A percentile compares a stretch with the other conserved stretches of the same genome.
Conservation (phyloP, 2,329 filamentous ascomycete species). For the Xylaria sp. region DNA sequence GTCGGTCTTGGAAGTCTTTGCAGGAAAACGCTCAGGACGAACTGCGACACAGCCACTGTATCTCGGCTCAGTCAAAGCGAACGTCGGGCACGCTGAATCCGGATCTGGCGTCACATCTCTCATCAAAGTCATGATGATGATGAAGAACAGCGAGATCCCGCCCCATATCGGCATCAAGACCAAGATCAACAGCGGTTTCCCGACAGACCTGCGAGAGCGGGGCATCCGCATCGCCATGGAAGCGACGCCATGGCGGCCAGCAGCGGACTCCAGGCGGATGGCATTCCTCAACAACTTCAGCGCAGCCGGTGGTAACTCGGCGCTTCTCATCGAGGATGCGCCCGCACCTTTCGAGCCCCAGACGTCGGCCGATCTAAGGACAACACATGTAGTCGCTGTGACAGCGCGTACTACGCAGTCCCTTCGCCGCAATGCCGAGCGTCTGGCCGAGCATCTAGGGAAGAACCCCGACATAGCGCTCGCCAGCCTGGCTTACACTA, state of each 20-base stretch:
- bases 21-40: constrained; percentile 48
- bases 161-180: constrained; percentile 54
- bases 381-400: constrained; percentile 58
- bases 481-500: constrained; percentile 56
- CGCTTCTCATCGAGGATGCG: constrained; percentile 34
- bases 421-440: constrained; percentile 42
- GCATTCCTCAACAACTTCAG: constrained; percentile 52
- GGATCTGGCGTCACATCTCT: constrained; percentile 46
- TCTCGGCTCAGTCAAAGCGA: constrained; percentile 55
- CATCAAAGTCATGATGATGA: constrained; percentile 52
- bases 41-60: constrained; percentile 47
- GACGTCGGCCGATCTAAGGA: constrained; percentile 27
- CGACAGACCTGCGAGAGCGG: constrained; percentile 34
- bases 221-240: constrained; percentile 48
- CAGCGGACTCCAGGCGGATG: constrained; percentile 21
- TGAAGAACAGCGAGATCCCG: constrained; percentile 44
- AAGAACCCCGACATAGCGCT: not conserved
- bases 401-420: constrained; percentile 56
- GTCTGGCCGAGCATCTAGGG: constrained; percentile 50
- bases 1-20: constrained; percentile 63
- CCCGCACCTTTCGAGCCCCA: not conserved
- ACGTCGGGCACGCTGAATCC: constrained; percentile 53
- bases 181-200: constrained; percentile 46
- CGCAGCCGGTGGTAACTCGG: constrained; percentile 54
- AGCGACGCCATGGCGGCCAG: constrained; percentile 42